Evolutionary conservation across 805 yeast species (phyloP).

Genomic region (Candida odintsovae): DNA sequence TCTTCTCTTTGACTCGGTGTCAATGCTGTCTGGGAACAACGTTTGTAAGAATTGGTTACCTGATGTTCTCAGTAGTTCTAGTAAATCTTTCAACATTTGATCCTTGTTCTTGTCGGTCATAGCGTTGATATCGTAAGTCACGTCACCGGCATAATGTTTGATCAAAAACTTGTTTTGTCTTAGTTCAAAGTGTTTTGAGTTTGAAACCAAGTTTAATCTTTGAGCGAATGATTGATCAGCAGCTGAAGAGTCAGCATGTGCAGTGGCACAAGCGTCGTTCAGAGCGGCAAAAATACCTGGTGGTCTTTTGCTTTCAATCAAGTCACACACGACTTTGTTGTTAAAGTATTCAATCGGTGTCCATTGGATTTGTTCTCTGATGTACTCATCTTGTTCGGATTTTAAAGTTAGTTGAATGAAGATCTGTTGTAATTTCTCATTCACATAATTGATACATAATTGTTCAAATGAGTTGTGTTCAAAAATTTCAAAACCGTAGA

Average conservation of each 20-base stretch:
- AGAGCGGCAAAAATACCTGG: slow-evolving; percentile 96
- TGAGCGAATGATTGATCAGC: slow-evolving; percentile 96
- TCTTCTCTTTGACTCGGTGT: slow-evolving; percentile 65
- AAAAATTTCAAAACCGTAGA: slow-evolving; percentile 93
- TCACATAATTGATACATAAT: slow-evolving; percentile 90
- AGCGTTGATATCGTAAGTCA: slow-evolving; percentile 78
- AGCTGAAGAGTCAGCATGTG: slow-evolving; percentile 94
- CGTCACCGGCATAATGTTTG: slow-evolving; percentile 99
- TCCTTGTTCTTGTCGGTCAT: slow-evolving; percentile 98
- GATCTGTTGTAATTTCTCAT: slow-evolving; percentile 93
- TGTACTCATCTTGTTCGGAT: slow-evolving; percentile 97
- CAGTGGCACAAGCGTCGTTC: slow-evolving; percentile 96
- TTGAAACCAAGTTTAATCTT: slow-evolving; percentile 76
- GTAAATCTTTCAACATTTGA: slow-evolving; percentile 80
- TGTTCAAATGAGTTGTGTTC: slow-evolving; percentile 95
- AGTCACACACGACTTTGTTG: slow-evolving; percentile 92
- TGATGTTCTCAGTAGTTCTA: slow-evolving; percentile 73
- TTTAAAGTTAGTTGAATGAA: slow-evolving; percentile 93
- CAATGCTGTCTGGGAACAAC: slow-evolving; percentile 61
- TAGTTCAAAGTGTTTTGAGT: slow-evolving; percentile 83
- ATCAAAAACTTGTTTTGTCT: slow-evolving; percentile 83
- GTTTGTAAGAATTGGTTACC: slow-evolving; percentile 53
- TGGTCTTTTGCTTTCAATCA: slow-evolving; percentile 89
- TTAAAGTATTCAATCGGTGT: slow-evolving; percentile 95
- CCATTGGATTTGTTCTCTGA: slow-evolving; percentile 93